Percentiles rank a stretch among this genome's conserved stretches.
Conservation (phyloP, 345 rosid genomes). For the Linum trigynum region DNA sequence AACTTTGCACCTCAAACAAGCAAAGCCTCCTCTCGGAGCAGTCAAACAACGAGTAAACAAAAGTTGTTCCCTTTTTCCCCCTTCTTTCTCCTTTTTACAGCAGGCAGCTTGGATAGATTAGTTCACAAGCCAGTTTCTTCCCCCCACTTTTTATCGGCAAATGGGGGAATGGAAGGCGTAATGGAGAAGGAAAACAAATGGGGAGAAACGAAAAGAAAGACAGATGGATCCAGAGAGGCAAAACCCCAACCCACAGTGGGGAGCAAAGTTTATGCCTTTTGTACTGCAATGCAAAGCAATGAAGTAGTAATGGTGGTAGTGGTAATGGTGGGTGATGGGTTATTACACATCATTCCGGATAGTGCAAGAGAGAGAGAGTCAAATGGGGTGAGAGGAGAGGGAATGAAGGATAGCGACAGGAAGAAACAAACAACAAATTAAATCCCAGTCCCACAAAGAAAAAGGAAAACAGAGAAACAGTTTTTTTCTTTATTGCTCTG, state of each 20-base stretch:
- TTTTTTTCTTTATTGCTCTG: no score
- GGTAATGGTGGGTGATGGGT: background rate
- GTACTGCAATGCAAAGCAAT: background rate
- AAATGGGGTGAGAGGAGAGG: background rate
- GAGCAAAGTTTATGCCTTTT: no score
- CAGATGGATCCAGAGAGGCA: slow-evolving; percentile 6
- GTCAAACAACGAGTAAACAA: no score
- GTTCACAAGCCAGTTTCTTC: no score
- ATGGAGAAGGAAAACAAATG: background rate
- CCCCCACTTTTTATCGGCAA: no score
- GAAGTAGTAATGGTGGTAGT: background rate
- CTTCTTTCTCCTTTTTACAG: slow-evolving; percentile 11
- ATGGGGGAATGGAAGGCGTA: slow-evolving; percentile 11
- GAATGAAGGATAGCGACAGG: background rate
- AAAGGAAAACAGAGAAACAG: no score
- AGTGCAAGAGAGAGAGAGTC: background rate
- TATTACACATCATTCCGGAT: background rate
- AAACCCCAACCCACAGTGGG: no score
- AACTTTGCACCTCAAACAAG: slow-evolving; percentile 5
- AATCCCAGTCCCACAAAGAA: no score
- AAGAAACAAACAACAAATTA: background rate
- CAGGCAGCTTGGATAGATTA: background rate
- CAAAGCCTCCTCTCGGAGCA: background rate
- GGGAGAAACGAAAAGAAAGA: background rate
- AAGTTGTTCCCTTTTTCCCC: background rate